Base-by-base conservation (phyloP, 441 rosid genomes). In the Eutrema salsugineum region DNA sequence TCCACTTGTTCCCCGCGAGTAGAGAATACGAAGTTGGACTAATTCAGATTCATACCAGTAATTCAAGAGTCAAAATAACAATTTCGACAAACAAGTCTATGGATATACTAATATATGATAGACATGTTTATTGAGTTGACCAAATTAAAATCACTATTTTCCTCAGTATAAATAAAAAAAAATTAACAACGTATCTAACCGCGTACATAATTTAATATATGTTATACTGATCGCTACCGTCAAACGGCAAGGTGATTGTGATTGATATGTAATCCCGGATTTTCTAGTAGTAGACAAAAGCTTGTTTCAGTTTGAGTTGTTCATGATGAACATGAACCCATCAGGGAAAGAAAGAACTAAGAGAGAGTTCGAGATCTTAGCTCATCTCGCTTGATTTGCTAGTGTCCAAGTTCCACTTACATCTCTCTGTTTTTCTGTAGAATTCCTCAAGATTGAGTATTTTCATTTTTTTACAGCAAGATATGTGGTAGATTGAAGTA, bases 371-470 rank as follows among this genome's bases (percentile, higher is more conserved):
- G 74, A 78, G 35, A 44, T 11, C 16, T 60, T 81, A 77, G 86
- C 82, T 12, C 72, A 43, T 19, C 78, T 38, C 2, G 79, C 85
- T 14, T 83, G 84, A 12, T 87, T 84, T 73, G 73, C 80, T 43
- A 72, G 51, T 48, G 51, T 83, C 53, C 76, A 24, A 70, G 78
- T 75, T 39, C 64, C 87, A n/a, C 60, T 53, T 46, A 66, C 55
- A 64, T 78, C 78, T 70, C 72, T 79, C 16, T 59, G 76, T 68
- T 83, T 80, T 72, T 86, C 90, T 28, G 42, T 84, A 6, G 87
- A 82, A 78, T 78, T 86, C 33, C 48, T 66, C 39, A 83, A 86
- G 71, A 78, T 14, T 19, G 22, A 5, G 32, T 27, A 27, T 27
- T 27, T 27, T 27, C 3, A 2, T 27, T 27, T 4, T 27, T 27